Evolutionary conservation across 2,329 filamentous ascomycete genomes (phyloP), one percentile per base, ranked within the genome.

Genomic region (Phialocephala subalpina): DNA sequence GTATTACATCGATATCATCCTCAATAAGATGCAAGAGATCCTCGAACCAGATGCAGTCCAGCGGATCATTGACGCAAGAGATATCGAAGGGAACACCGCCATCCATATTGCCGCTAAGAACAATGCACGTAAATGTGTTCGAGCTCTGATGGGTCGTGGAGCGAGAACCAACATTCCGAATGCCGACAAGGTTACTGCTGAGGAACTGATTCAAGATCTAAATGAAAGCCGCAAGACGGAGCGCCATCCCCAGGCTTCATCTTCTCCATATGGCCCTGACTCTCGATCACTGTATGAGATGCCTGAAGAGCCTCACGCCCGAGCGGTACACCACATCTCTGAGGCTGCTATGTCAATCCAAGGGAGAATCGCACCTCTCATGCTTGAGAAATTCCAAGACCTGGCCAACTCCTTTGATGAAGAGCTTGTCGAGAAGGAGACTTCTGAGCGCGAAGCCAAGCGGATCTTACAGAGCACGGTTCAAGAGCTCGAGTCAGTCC

Each of bases 1-100:
- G 38, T 98, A 98, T 78, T 99, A 99, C 79, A 87, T 97, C 36
- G 95, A 98, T 78, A 91, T 91, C 70, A 90, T 98, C 68, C 84
- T 98, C 63, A 95, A 97, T 78, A 94, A 91, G 77, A 87, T 99
- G 67, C 88, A 90, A 68, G 93, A 97, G 74, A 88, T 89, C 0
- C 88, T 92, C 71, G 88, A 93, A 5, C 90, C 90, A 9, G 87
- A 90, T 63, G 89, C 92, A 63, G 88, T 98, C 57, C 92, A 94
- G 67, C 83, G 88, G 57, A 80, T 98, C 12, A 82, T 99, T 12
- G 93, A 97, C 73, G 86, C 89, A 9, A 92, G 94, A 75, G 95
- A 99, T 77, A 83, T 90, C 33, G 90, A 94, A 47, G 95, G 95
- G 47, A 97, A 99, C 77, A 98, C 96, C 0, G 94, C 96, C 2